phyloP scores from a whole-genome alignment of 2,329 filamentous ascomycete species.

The Stromatinia cepivora region DNA sequence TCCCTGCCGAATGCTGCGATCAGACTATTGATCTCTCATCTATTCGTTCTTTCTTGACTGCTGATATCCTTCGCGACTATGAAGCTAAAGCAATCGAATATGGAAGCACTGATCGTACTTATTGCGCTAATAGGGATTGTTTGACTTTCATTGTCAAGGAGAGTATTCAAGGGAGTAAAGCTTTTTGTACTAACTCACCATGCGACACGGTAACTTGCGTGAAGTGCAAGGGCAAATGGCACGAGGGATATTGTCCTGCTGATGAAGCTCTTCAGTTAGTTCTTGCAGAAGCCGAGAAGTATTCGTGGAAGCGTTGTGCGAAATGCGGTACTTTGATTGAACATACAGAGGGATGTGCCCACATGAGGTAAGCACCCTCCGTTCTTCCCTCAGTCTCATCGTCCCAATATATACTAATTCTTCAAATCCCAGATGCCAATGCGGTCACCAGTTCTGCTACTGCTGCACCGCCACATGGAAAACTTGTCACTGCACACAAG shows the following conservation, averaged over 20 bases:
- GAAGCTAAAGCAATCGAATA: background rate
- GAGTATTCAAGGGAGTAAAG: background rate
- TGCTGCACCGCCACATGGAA: background rate
- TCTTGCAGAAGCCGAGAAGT: background rate
- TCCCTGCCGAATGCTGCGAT: background rate
- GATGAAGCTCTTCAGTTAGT: background rate
- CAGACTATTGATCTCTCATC: accelerated
- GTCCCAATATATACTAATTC: background rate
- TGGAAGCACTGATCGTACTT: background rate
- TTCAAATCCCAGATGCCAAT: background rate
- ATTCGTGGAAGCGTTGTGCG: background rate
- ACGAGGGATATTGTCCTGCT: background rate
- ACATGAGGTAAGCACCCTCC: background rate
- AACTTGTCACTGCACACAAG: background rate
- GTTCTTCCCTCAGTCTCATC: background rate
- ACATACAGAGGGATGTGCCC: background rate
- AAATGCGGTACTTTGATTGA: constrained; percentile 3
- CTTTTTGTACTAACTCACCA: background rate
- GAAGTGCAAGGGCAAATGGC: constrained; percentile 7
- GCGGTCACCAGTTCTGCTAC: background rate
- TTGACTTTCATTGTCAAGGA: background rate
- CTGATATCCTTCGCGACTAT: background rate
- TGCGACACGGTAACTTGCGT: background rate
- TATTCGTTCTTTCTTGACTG: background rate
- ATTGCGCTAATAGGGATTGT: background rate